phyloP scores from a whole-genome alignment of 73 alveolate species.

The Urostyla sp. region DNA sequence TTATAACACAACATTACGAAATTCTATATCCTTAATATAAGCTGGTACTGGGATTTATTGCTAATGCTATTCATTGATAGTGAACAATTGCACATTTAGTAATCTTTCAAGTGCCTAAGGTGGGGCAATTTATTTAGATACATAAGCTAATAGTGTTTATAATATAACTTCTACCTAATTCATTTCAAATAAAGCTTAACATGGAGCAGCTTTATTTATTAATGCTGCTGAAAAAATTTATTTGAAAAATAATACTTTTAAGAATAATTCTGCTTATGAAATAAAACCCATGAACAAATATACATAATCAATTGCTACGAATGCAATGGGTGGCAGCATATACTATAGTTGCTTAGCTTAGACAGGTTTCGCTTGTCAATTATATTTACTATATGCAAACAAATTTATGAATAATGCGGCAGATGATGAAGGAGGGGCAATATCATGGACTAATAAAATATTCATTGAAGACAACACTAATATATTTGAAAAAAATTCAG shows the following conservation, averaged over 20 bases:
- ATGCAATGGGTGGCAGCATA: too few species aligned
- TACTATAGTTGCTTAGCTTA: too few species aligned
- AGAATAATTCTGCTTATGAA: too few species aligned
- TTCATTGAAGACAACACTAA: not conserved
- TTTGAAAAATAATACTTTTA: too few species aligned
- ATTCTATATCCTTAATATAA: not conserved
- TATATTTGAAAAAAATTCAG: constrained; percentile 17
- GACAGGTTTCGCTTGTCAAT: too few species aligned
- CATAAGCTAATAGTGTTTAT: too few species aligned
- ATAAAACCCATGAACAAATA: too few species aligned
- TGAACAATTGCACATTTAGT: not conserved
- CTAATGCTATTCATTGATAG: not conserved
- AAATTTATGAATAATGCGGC: not conserved
- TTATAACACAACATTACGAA: not conserved
- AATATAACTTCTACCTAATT: too few species aligned
- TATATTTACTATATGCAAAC: not conserved
- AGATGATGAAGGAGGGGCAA: constrained; percentile 10
- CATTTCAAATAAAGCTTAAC: not conserved
- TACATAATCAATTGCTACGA: too few species aligned
- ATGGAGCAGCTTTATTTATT: not conserved
- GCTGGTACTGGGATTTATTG: not conserved
- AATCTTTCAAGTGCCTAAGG: not conserved
- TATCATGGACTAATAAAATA: not conserved
- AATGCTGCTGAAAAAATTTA: not conserved
- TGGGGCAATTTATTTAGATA: not conserved